These are phyloP conservation scores for Venturia carpophila DNA, from an alignment of 2,329 filamentous ascomycete species.

Conservation along the genomic window DNA sequence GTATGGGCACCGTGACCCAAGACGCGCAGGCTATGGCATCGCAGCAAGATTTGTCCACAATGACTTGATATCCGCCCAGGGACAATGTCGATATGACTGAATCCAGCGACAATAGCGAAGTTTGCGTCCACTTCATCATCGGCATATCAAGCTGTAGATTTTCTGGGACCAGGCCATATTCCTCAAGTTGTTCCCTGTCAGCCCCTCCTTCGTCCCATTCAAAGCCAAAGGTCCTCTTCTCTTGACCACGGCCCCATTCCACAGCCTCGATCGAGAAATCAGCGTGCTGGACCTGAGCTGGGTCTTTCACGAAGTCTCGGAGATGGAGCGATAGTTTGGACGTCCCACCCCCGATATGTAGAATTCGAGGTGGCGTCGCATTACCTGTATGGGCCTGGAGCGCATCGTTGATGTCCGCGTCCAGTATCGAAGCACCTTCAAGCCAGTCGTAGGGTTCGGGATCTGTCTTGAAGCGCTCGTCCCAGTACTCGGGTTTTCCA, in stretches of 20 bases:
- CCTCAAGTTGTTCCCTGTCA: background rate
- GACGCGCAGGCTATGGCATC: constrained; percentile 33
- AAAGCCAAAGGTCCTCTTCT: constrained; percentile 25
- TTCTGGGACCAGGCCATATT: background rate
- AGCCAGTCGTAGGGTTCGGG: constrained; percentile 34
- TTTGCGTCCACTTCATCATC: constrained; percentile 29
- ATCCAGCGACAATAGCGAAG: constrained; percentile 30
- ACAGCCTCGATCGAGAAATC: constrained; percentile 34
- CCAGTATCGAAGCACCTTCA: constrained; percentile 27
- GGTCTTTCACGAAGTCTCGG: constrained; percentile 26
- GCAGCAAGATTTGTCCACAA: constrained; percentile 34
- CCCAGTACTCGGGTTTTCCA: constrained; percentile 29
- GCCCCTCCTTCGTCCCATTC: constrained; percentile 7
- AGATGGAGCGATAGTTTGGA: constrained; percentile 33
- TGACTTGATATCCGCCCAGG: constrained; percentile 25
- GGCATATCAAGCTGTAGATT: constrained; percentile 8
- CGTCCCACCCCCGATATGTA: constrained; percentile 36
- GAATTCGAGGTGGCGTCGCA: constrained; percentile 7
- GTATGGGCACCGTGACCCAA: constrained; percentile 27
- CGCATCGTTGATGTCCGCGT: constrained; percentile 11
- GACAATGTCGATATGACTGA: constrained; percentile 27
- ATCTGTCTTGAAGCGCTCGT: constrained; percentile 30
- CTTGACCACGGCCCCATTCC: constrained; percentile 27
- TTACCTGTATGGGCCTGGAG: background rate
- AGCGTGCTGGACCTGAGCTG: constrained; percentile 31